Conservation (phyloP, 805 yeast genomes). For the Komagataella ulmi region DNA sequence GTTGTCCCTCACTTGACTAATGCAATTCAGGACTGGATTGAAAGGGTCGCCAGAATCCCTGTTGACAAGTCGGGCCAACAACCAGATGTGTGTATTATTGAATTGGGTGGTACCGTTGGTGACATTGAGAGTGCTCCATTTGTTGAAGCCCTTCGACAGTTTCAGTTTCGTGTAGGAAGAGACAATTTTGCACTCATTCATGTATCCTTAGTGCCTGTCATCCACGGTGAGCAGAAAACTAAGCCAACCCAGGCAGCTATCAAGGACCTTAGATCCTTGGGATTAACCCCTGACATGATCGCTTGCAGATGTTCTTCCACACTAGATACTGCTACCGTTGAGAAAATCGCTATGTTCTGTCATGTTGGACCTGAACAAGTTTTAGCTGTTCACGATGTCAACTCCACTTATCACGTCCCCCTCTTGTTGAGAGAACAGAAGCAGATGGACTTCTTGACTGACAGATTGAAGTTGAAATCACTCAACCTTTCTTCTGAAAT, state of each 20-base stretch:
- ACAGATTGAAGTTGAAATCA: constrained; percentile 49
- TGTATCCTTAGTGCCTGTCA: constrained; percentile 94
- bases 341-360: constrained; percentile 96
- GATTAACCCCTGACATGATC: constrained; percentile 91
- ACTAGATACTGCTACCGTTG: constrained; percentile 75
- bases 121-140: constrained; percentile 98
- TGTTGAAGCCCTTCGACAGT: constrained; percentile 97
- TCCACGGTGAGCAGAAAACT: constrained; percentile 97
- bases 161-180: constrained; percentile 91
- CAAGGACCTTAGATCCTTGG: constrained; percentile 89
- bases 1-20: constrained; percentile 97
- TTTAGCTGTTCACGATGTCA: constrained; percentile 90
- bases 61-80: constrained; percentile 80
- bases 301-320: constrained; percentile 92
- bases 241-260: constrained; percentile 99
- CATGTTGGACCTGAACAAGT: constrained; percentile 99
- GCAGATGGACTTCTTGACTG: constrained; percentile 57
- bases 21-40: constrained; percentile 98
- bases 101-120: constrained; percentile 98
- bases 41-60: constrained; percentile 80
- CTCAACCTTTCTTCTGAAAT: constrained; percentile 35
- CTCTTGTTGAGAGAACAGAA: constrained; percentile 78
- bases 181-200: constrained; percentile 94
- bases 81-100: constrained; percentile 95
- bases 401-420: constrained; percentile 96